phyloP scores from a whole-genome alignment of 257 asterid genomes.

The Salvia hispanica region DNA sequence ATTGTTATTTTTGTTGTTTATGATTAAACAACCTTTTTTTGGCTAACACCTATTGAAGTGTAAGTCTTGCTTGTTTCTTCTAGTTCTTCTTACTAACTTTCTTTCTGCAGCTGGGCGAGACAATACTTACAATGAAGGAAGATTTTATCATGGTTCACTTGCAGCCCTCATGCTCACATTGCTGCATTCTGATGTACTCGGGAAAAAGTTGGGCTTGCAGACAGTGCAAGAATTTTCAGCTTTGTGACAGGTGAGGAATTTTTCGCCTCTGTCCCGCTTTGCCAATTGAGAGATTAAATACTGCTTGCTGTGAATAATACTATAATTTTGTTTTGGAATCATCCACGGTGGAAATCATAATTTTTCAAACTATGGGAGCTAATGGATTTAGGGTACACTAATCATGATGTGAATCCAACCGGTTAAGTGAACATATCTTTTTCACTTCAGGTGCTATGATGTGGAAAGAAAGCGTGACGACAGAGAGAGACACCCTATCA shows the following conservation, averaged over 20 bases:
- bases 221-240: constrained; percentile 83
- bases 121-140: constrained; percentile 94
- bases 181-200: constrained; percentile 84
- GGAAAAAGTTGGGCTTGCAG: constrained; percentile 90
- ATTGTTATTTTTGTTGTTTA: no score
- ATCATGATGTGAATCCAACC: background rate
- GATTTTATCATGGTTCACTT: constrained; percentile 98
- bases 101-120: constrained; percentile 83
- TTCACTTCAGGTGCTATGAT: constrained; percentile 77
- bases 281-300: background rate
- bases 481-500: constrained; percentile 87
- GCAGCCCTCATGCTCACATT: constrained; percentile 84
- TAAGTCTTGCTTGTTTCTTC: constrained; percentile 11
- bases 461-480: constrained; percentile 78
- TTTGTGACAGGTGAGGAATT: constrained; percentile 71
- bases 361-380: no score
- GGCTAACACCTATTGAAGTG: background rate
- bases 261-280: background rate
- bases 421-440: background rate
- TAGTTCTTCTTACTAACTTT: constrained; percentile 18
- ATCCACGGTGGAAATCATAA: no score
- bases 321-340: no score
- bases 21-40: background rate
- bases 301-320: no score
- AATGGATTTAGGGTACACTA: background rate